Conservation (phyloP, 1,284 basidiomycete species). For the Neonothopanus nambi region DNA sequence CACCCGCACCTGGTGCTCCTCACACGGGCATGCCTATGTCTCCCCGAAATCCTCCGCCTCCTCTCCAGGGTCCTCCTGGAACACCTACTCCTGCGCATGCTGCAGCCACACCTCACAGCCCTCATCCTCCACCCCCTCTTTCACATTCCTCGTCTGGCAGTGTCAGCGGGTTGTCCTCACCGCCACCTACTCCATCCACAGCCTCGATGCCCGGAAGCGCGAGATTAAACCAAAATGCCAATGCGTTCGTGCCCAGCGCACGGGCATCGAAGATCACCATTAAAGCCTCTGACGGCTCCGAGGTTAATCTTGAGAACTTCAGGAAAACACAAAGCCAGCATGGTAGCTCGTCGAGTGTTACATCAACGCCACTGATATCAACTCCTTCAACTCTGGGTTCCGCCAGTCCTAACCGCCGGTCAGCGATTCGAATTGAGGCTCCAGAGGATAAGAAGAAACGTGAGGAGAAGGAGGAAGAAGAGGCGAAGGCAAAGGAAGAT, state of each 20-base stretch:
- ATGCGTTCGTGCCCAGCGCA: conserved; percentile 58
- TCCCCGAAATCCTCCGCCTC: conserved; percentile 59
- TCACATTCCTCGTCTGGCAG: conserved; percentile 49
- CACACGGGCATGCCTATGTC: conserved; percentile 57
- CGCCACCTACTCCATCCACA: conserved; percentile 64
- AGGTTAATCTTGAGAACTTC: conserved; percentile 55
- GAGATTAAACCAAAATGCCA: conserved; percentile 61
- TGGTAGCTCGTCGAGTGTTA: conserved; percentile 39
- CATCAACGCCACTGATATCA: conserved; percentile 40
- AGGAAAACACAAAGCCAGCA: conserved; percentile 42
- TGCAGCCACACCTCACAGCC: conserved; percentile 47
- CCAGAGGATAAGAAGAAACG: conserved; percentile 54
- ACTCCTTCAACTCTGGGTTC: conserved; percentile 37
- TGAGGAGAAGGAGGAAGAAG: conserved; percentile 48
- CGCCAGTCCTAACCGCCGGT: conserved; percentile 36
- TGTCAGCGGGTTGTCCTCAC: conserved; percentile 54
- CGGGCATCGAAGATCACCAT: conserved; percentile 45
- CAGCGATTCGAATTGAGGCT: conserved; percentile 55
- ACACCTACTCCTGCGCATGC: conserved; percentile 67
- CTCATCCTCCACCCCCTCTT: conserved; percentile 51
- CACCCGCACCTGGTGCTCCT: conserved; percentile 38
- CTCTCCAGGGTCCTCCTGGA: conserved; percentile 52
- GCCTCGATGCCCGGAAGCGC: conserved; percentile 39
- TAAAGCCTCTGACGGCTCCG: conserved; percentile 58
- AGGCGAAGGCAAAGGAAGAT: conserved; percentile 40